phyloP scores from a whole-genome alignment of 2,329 filamentous ascomycete species.

The Cercospora sesami region DNA sequence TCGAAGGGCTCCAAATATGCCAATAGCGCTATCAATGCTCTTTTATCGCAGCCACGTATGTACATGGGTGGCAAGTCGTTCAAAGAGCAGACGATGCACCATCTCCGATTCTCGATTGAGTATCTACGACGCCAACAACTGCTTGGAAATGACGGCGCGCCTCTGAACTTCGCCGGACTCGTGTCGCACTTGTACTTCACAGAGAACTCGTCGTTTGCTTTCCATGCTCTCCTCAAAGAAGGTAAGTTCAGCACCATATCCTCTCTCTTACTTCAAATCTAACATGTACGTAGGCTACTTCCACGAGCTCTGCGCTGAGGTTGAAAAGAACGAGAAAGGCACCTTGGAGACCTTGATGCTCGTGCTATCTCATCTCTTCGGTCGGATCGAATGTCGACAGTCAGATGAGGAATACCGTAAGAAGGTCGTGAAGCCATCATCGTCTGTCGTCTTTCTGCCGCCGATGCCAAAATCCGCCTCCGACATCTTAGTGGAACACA shows the following conservation, averaged over 20 bases:
- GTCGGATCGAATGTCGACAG: constrained; percentile 55
- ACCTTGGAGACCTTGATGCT: constrained; percentile 64
- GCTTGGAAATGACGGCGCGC: constrained; percentile 60
- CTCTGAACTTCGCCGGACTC: constrained; percentile 70
- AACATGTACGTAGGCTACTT: constrained; percentile 54
- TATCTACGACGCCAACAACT: constrained; percentile 71
- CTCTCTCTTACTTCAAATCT: not conserved
- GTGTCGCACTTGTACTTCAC: constrained; percentile 75
- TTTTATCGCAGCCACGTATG: constrained; percentile 68
- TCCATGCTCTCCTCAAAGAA: constrained; percentile 70
- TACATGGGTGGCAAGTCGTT: constrained; percentile 69
- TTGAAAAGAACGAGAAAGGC: constrained; percentile 52
- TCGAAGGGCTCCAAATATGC: constrained; percentile 65
- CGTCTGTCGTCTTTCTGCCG: constrained; percentile 67
- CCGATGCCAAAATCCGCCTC: constrained; percentile 60
- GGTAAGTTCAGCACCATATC: constrained; percentile 41
- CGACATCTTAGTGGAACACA: constrained; percentile 60
- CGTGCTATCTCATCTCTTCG: constrained; percentile 70
- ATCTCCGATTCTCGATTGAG: constrained; percentile 77
- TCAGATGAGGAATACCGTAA: constrained; percentile 51
- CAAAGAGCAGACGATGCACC: constrained; percentile 70
- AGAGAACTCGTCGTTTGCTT: constrained; percentile 72
- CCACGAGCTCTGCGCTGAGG: constrained; percentile 60
- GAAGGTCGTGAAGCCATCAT: constrained; percentile 56
- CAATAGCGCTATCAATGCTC: constrained; percentile 61